phyloP scores from a whole-genome alignment of 805 yeast genomes.

The Saturnispora kantuleensis region DNA sequence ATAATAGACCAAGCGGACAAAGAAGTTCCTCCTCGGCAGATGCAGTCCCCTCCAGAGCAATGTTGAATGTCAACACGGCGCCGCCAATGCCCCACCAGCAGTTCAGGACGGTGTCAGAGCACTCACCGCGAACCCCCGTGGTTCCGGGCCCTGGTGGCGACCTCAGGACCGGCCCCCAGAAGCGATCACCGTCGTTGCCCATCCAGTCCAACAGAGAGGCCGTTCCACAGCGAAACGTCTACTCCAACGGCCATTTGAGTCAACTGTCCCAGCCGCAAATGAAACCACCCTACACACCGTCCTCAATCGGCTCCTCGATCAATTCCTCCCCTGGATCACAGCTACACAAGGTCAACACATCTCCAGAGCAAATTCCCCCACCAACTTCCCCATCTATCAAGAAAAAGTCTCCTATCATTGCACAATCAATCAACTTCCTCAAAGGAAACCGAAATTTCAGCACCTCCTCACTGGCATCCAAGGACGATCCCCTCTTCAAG shows the following conservation, averaged over 20 bases:
- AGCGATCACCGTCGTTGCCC: slow-evolving; percentile 19
- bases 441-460: slow-evolving; percentile 22
- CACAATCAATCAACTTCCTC: slow-evolving; percentile 30
- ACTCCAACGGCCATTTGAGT: slow-evolving; percentile 4
- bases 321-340: not conserved
- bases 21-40: not conserved
- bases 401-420: slow-evolving; percentile 27
- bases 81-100: not conserved
- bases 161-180: not conserved
- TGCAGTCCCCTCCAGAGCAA: not conserved
- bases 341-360: not conserved
- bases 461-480: slow-evolving; percentile 17
- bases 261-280: slow-evolving; percentile 9
- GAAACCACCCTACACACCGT: not conserved
- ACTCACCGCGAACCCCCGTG: slow-evolving; percentile 1
- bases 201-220: slow-evolving; percentile 15
- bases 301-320: not conserved
- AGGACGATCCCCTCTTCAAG: slow-evolving; percentile 11
- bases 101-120: not conserved
- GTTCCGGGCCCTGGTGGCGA: not conserved
- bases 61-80: not conserved
- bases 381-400: slow-evolving; percentile 5
- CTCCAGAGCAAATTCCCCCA: not conserved
- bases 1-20: not conserved
- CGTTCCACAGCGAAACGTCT: slow-evolving; percentile 13